Conservation (phyloP, 1,139 yeast species). For the Pneumocystis canis region DNA sequence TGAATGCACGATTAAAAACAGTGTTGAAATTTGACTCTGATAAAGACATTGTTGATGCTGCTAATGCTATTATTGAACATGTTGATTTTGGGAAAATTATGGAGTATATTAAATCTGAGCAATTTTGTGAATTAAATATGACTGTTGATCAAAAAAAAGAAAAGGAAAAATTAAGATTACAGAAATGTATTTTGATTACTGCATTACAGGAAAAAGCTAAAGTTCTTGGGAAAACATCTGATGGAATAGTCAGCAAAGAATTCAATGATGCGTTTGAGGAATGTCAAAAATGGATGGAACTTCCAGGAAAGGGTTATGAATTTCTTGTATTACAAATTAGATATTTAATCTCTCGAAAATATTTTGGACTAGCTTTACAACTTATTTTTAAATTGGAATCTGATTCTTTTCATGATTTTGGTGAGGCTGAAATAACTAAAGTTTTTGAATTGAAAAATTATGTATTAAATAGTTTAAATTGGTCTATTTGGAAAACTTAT, state of each 20-base stretch:
- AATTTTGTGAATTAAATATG: neutral
- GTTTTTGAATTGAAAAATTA: neutral
- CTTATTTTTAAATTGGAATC: conserved; percentile 3
- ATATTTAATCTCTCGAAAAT: conserved; percentile 1
- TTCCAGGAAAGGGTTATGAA: conserved; percentile 2
- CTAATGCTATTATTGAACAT: conserved; percentile 6
- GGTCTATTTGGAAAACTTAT: conserved; percentile 4
- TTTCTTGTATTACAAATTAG: conserved; percentile 4
- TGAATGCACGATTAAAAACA: conserved; percentile 8
- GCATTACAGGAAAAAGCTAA: conserved; percentile 2
- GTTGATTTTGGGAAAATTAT: conserved; percentile 9
- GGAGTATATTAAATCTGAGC: conserved; percentile 7
- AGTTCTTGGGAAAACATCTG: conserved; percentile 6
- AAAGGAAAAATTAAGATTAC: neutral
- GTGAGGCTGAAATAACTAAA: conserved; percentile 5
- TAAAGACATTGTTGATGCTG: conserved; percentile 4
- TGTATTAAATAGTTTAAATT: neutral
- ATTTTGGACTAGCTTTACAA: conserved; percentile 10
- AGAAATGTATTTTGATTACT: conserved; percentile 3
- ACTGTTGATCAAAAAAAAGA: conserved; percentile 1
- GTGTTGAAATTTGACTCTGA: conserved; percentile 4
- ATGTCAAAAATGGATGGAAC: conserved; percentile 5
- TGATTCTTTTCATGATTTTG: conserved; percentile 5
- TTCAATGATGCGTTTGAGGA: conserved; percentile 1
- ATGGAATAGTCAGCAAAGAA: conserved; percentile 2